A percentile compares a stretch with the other conserved stretches of the same genome.
Conservation (phyloP, 2,329 filamentous ascomycete species). For the Cordyceps tenuipes region DNA sequence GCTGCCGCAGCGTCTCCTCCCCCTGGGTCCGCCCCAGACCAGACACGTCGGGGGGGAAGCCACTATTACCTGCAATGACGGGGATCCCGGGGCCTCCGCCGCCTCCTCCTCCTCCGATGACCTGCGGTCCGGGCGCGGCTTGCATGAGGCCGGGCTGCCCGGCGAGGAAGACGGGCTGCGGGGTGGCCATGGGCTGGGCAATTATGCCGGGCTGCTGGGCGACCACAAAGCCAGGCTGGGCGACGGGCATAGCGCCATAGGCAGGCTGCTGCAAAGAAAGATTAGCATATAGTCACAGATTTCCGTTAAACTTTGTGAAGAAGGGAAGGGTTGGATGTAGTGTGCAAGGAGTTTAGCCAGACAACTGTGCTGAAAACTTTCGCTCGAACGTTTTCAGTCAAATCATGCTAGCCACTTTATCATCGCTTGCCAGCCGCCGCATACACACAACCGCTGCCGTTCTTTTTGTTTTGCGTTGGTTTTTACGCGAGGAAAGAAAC, state of each 20-base stretch:
- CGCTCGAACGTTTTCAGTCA: neutral
- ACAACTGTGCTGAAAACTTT: too few species aligned
- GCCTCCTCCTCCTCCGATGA: neutral
- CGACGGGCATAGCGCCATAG: slow-evolving; percentile 22
- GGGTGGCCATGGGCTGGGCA: slow-evolving; percentile 8
- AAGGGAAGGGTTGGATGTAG: neutral
- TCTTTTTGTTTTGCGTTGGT: too few species aligned
- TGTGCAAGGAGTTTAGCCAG: neutral
- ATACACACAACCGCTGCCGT: too few species aligned
- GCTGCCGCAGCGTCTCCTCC: slow-evolving; percentile 39
- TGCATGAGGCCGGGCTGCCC: neutral
- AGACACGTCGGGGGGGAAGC: slow-evolving; percentile 39
- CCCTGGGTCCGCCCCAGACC: slow-evolving; percentile 42
- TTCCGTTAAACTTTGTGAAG: neutral
- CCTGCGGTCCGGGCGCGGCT: slow-evolving; percentile 7
- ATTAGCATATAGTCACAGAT: slow-evolving; percentile 9
- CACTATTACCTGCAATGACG: slow-evolving; percentile 34
- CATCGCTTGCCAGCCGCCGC: too few species aligned
- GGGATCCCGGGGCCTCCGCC: slow-evolving; percentile 14
- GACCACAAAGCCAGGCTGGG: slow-evolving; percentile 24
- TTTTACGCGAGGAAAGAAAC: neutral
- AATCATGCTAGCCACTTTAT: neutral
- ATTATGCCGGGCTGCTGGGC: slow-evolving; percentile 26
- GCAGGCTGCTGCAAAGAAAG: slow-evolving; percentile 22
- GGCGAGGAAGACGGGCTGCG: slow-evolving; percentile 27